These are phyloP conservation scores for Fraxinus dipetala DNA, from an alignment of 305 asterid species.

Conservation along the genomic window DNA sequence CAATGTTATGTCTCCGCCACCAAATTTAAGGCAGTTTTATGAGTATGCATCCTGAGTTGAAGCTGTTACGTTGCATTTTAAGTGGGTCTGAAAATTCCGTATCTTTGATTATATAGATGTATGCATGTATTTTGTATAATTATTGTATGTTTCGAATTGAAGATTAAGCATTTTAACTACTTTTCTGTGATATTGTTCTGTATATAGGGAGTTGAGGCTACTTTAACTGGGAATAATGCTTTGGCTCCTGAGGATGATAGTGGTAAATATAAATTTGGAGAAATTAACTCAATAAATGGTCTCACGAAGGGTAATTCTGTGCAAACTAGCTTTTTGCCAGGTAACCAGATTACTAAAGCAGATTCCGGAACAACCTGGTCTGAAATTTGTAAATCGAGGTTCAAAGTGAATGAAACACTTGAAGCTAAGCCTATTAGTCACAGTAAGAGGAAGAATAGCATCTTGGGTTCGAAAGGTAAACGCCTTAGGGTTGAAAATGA, in stretches of 20 bases:
- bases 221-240: conserved; percentile 27
- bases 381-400: conserved; percentile 34
- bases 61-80: background rate
- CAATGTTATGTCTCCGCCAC: background rate
- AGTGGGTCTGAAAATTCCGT: background rate
- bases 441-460: conserved; percentile 66
- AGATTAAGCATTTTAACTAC: conserved; percentile 13
- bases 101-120: background rate
- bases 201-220: conserved; percentile 62
- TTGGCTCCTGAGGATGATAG: conserved; percentile 39
- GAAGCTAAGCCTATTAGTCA: conserved; percentile 41
- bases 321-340: conserved; percentile 21
- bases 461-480: conserved; percentile 53
- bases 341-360: conserved; percentile 33
- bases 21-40: background rate
- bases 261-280: conserved; percentile 38
- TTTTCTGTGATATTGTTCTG: conserved; percentile 17
- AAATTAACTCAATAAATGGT: conserved; percentile 27
- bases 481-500: conserved; percentile 60
- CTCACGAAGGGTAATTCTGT: conserved; percentile 40
- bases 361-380: conserved; percentile 31
- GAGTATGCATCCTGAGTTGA: background rate
- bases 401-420: conserved; percentile 38
- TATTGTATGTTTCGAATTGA: background rate
- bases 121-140: background rate